These are phyloP conservation scores for Entophlyctis helioformis DNA, from an alignment of 192 early-diverging fungal genomes.

Conservation along the genomic window DNA sequence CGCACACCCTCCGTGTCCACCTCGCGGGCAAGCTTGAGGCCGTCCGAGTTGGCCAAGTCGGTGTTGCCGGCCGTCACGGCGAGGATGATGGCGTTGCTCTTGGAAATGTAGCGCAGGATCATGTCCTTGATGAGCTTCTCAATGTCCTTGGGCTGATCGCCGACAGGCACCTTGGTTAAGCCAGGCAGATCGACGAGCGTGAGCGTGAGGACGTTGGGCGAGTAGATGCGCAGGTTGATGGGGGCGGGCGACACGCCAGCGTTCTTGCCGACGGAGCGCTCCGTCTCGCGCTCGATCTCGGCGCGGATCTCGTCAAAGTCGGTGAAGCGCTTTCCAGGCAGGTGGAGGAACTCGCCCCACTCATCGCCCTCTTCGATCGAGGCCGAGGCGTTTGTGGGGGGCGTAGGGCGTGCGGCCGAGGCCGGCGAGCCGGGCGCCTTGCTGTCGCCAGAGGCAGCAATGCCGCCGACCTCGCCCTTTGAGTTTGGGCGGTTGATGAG, in stretches of 20 bases:
- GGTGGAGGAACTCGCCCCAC: slow-evolving; percentile 99
- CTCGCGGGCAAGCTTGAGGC: slow-evolving; percentile 95
- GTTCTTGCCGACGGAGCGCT: slow-evolving; percentile 41
- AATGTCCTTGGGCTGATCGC: slow-evolving; percentile 99
- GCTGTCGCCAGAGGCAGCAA: slow-evolving; percentile 21
- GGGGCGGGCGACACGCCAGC: slow-evolving; percentile 86
- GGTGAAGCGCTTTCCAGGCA: slow-evolving; percentile 91
- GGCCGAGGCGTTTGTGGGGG: slow-evolving; percentile 5
- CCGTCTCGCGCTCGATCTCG: slow-evolving; percentile 90
- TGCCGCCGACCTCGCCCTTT: slow-evolving; percentile 39
- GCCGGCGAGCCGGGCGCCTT: slow-evolving; percentile 1
- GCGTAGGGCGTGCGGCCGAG: slow-evolving; percentile 6
- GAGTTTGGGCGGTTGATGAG: slow-evolving; percentile 84
- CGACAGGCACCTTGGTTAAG: slow-evolving; percentile 97
- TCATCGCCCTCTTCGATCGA: slow-evolving; percentile 56
- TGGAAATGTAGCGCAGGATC: slow-evolving; percentile 94
- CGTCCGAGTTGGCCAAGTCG: slow-evolving; percentile 98
- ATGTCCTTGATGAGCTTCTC: slow-evolving; percentile 97
- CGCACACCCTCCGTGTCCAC: slow-evolving; percentile 97
- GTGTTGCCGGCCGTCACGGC: slow-evolving; percentile 97
- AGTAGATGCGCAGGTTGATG: slow-evolving; percentile 95
- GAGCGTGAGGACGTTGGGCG: slow-evolving; percentile 96
- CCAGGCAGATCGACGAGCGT: slow-evolving; percentile 98
- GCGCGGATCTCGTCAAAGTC: slow-evolving; percentile 96
- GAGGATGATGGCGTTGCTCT: slow-evolving; percentile 95